Conservation (phyloP, 805 yeast species). For the Ascoidea tarda region DNA sequence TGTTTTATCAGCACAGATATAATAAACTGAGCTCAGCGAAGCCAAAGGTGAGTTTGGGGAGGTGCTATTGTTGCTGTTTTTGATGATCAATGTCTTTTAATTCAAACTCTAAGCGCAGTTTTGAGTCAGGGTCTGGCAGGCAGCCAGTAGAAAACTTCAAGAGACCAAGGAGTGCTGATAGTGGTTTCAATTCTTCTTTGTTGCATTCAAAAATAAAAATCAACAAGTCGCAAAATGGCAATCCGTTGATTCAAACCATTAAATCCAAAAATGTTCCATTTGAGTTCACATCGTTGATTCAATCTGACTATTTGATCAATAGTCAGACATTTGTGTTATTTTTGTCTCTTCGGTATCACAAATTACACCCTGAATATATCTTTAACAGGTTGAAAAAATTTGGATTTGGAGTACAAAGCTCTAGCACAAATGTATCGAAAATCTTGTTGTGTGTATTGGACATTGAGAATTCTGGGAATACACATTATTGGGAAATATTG, state of each 20-base stretch:
- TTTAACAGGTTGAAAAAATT: constrained; percentile 35
- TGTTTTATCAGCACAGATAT: too few species aligned
- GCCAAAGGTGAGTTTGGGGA: too few species aligned
- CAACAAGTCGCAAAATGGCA: constrained; percentile 55
- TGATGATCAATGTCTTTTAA: too few species aligned
- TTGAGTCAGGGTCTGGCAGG: too few species aligned
- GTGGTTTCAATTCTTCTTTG: too few species aligned
- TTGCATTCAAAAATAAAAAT: constrained; percentile 17
- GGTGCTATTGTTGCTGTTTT: too few species aligned
- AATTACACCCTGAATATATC: constrained; percentile 63
- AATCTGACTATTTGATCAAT: constrained; percentile 53
- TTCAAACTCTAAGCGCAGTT: too few species aligned
- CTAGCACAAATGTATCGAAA: constrained; percentile 28
- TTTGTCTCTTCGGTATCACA: constrained; percentile 58
- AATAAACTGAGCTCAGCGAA: too few species aligned
- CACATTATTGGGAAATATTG: constrained; percentile 26
- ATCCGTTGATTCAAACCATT: constrained; percentile 47
- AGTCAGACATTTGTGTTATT: constrained; percentile 43
- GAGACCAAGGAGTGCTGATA: too few species aligned
- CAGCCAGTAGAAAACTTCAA: too few species aligned
- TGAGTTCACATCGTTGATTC: constrained; percentile 34
- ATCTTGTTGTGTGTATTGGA: constrained; percentile 52
- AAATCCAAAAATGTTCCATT: constrained; percentile 28
- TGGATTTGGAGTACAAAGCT: constrained; percentile 9
- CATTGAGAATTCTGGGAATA: constrained; percentile 37